Evolutionary conservation across 2,329 filamentous ascomycete genomes (phyloP), one percentile per base, ranked within the genome.

Genomic region (Claviceps cyperi): DNA sequence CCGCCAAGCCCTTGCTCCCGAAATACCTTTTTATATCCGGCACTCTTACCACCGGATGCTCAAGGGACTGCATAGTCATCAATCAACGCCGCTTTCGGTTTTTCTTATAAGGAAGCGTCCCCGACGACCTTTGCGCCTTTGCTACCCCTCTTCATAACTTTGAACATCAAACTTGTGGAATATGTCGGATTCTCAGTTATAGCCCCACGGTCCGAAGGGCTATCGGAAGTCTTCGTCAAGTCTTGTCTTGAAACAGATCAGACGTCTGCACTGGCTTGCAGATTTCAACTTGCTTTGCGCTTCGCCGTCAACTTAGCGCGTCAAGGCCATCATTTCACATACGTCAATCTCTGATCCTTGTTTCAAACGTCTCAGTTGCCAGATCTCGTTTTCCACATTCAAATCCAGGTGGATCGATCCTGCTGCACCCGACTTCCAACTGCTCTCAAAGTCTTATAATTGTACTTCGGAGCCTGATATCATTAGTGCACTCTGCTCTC

Each of bases 191-290:
- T 49, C 53, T 51, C 57, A 56, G 45, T 67, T 67, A 67, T 67
- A 67, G 59, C 65, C 62, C 50, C 32, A 56, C 58, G 49, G 64
- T 67, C 65, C 65, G 62, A 59, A 64, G 64, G 65, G 64, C 66
- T 64, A 61, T 56, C 54, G 21, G 48, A 32, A 44, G 52, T 54
- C 50, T 49, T 53, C 52, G 40, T 46, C 48, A 52, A 49, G 47
- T 49, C 50, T 51, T 46, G 48, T 48, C 47, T 51, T 52, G 48
- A 47, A 36, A 48, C 50, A 51, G 51, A 52, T 44, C 49, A 51
- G 52, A 56, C 52, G 51, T 53, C 55, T 56, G 51, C 54, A 59
- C 56, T 56, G 57, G 58, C 50, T 56, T 59, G 51, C 53, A 59
- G 52, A 55, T 55, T 54, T 56, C 51, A 52, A 52, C 53, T 54